Evolutionary conservation across 2,329 filamentous ascomycete species (phyloP), one percentile per base, ranked within the genome.

Genomic region (Alternaria angustiovoidea): DNA sequence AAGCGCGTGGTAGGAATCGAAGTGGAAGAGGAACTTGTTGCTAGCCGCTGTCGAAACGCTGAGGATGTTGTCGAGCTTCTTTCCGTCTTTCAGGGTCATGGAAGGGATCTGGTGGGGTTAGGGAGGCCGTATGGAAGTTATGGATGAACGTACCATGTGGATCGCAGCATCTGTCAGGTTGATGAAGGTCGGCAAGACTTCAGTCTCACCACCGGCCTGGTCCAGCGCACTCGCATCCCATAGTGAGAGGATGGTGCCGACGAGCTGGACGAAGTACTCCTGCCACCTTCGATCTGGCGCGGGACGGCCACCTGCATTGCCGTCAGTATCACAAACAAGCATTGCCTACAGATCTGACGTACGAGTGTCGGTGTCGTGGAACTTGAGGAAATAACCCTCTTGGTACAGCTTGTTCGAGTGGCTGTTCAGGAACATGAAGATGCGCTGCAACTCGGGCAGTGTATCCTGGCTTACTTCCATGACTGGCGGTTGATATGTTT

Each of bases 91-190:
- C 54, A 95, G 96, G 3, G 94, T 93, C 43, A 99, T 85, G 12
- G 93, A 94, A 75, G 97, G 73, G 61, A 79, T 80, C 78, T 81
- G 49, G 24, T 16, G 54, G 20, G 54, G 66, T 78, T 63, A 74
- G 64, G 26, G 24, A 32, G 46, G 47, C 16, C 16, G 18, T n/a
- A 30, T 28, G 18, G 39, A 22, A 12, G 46, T 11, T 20, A 42
- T 44, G 6, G 11, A 14, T 26, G 16, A n/a, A 61, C 74, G 24
- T 85, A 97, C 95, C 93, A 98, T 97, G 80, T 96, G 97, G 70
- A 99, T 93, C 0, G 95, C 97, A 20, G 95, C 95, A 84, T 99
- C 95, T 7, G 95, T 96, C 61, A 99, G 81, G 75, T 99, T 99
- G 78, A 99, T 94, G 77, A 97, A 99, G 51, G 92, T 95, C 32